Conservation (phyloP, 495 filamentous ascomycete species). For the Daldinia childiae region DNA sequence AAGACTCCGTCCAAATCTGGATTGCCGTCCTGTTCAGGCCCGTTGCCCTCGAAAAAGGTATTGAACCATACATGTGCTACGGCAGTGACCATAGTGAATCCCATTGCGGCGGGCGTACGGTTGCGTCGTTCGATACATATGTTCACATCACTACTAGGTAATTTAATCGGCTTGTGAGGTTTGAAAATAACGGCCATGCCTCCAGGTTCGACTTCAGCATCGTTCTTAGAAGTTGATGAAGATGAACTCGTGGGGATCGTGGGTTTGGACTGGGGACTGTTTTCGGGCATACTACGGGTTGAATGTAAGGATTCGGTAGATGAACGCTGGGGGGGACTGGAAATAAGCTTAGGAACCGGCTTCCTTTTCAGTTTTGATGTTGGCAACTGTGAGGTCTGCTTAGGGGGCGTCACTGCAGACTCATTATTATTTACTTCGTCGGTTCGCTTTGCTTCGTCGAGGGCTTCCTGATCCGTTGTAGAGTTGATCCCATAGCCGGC, state of each 20-base stretch:
- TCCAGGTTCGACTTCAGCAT: conserved; percentile 55
- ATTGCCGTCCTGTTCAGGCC: conserved; percentile 65
- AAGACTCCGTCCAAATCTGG: conserved; percentile 63
- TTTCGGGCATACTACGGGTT: conserved; percentile 2
- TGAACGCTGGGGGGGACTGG: conserved; percentile 9
- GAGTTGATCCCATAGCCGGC: conserved; percentile 52
- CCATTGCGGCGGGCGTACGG: conserved; percentile 78
- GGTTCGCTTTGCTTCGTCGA: conserved; percentile 41
- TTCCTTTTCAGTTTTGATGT: conserved; percentile 35
- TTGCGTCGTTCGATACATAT: conserved; percentile 80
- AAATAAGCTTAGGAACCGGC: conserved; percentile 31
- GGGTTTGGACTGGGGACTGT: background rate
- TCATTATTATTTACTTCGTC: conserved; percentile 39
- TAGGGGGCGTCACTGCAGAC: conserved; percentile 7
- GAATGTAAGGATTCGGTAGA: conserved; percentile 20
- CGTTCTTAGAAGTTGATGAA: conserved; percentile 22
- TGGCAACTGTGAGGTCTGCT: conserved; percentile 4
- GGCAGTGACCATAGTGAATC: conserved; percentile 87
- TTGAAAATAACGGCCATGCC: conserved; percentile 79
- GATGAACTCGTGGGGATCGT: conserved; percentile 14
- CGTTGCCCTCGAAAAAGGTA: conserved; percentile 86
- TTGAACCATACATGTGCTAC: conserved; percentile 98
- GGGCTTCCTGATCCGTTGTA: conserved; percentile 31
- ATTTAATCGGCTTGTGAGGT: conserved; percentile 65
- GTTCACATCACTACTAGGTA: conserved; percentile 87